A percentile compares a stretch with the other conserved stretches of the same genome.
Evolutionary conservation across 2,329 filamentous ascomycete species (phyloP).

Genomic region (Amauroascus verrucosus): DNA sequence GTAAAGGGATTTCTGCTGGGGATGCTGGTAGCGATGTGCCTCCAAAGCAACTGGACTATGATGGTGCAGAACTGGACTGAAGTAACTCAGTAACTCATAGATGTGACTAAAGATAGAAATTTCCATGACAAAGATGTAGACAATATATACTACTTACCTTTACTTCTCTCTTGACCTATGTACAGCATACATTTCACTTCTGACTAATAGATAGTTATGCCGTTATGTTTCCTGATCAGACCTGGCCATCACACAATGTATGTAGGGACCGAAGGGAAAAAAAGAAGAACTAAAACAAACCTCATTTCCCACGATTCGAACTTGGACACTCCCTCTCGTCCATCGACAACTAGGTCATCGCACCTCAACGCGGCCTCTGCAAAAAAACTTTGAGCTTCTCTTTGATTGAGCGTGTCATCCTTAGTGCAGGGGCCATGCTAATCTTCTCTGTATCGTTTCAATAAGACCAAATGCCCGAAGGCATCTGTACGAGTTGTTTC

Average conservation of each 20-base stretch:
- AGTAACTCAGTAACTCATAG: too few species aligned
- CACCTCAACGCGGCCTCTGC: slow-evolving; percentile 14
- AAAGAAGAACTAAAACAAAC: slow-evolving; percentile 7
- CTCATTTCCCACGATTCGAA: background rate
- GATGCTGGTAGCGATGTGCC: background rate
- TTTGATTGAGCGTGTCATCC: slow-evolving; percentile 86
- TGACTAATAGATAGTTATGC: too few species aligned
- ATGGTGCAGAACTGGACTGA: slow-evolving; percentile 7
- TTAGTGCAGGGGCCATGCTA: slow-evolving; percentile 82
- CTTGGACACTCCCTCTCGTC: background rate
- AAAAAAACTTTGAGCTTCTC: slow-evolving; percentile 65
- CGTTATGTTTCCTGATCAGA: too few species aligned
- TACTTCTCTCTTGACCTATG: too few species aligned
- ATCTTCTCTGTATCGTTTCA: slow-evolving; percentile 66
- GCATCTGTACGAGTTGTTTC: slow-evolving; percentile 17
- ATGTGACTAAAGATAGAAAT: too few species aligned
- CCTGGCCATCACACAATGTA: too few species aligned
- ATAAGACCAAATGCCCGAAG: slow-evolving; percentile 50
- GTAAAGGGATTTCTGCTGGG: background rate
- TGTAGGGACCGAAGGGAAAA: background rate
- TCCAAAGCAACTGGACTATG: slow-evolving; percentile 2
- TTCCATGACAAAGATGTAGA: too few species aligned
- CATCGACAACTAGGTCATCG: background rate
- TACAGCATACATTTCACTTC: too few species aligned
- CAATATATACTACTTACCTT: too few species aligned